Evolutionary conservation across 768 basidiomycete species (phyloP).

Genomic region (Mrakia gelida): DNA sequence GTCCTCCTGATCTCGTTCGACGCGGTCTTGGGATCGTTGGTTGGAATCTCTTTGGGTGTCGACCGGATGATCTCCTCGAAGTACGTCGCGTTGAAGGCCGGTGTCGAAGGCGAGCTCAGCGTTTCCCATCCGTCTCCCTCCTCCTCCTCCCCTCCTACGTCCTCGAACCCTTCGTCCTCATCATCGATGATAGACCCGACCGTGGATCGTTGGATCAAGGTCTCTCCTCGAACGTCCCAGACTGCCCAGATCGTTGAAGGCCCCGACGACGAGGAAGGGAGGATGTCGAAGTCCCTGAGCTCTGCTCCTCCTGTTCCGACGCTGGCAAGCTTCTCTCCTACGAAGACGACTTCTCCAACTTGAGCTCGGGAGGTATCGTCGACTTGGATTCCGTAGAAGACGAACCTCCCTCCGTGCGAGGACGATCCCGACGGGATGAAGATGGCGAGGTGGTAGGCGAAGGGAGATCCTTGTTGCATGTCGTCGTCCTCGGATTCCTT

Average conservation of each 20-base stretch:
- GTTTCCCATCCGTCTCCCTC: slow-evolving; percentile 1
- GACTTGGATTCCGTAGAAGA: slow-evolving; percentile 46
- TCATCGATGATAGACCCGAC: slow-evolving; percentile 43
- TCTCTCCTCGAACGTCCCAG: slow-evolving; percentile 77
- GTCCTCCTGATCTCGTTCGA: slow-evolving; percentile 45
- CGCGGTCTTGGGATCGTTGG: slow-evolving; percentile 41
- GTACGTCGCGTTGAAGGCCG: slow-evolving; percentile 61
- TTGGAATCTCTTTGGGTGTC: slow-evolving; percentile 37
- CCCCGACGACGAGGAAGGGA: neutral
- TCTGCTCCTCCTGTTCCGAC: slow-evolving; percentile 35
- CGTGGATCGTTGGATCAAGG: slow-evolving; percentile 59
- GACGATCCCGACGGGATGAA: slow-evolving; percentile 67
- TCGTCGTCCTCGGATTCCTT: slow-evolving; percentile 56
- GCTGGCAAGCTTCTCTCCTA: slow-evolving; percentile 35
- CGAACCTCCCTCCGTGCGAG: slow-evolving; percentile 74
- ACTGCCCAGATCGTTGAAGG: slow-evolving; percentile 56
- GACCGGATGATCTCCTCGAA: slow-evolving; percentile 72
- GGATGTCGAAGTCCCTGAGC: slow-evolving; percentile 24
- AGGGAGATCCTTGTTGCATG: slow-evolving; percentile 44
- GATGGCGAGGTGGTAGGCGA: slow-evolving; percentile 53
- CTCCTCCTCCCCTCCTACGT: neutral
- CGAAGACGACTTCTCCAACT: slow-evolving; percentile 28
- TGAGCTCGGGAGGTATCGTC: slow-evolving; percentile 23
- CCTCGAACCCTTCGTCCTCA: neutral
- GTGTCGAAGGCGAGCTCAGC: neutral